Conservation (phyloP, 352 stramenopile genomes). For the Pythium rhizo-oryzae region DNA sequence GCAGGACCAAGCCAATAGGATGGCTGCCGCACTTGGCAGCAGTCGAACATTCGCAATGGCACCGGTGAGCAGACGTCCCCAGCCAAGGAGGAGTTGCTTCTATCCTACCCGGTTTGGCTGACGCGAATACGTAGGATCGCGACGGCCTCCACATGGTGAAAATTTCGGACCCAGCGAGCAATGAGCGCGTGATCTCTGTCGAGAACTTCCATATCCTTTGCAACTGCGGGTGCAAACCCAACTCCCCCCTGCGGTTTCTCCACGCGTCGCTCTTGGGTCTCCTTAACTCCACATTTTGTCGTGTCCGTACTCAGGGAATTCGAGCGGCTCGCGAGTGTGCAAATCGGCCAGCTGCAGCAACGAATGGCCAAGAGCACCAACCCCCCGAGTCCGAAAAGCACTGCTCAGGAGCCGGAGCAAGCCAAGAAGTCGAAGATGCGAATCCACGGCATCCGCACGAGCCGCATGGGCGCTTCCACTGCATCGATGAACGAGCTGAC, state of each 20-base stretch:
- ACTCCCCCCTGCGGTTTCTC: too few relatives aligned
- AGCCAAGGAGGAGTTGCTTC: neutral
- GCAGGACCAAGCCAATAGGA: slow-evolving; percentile 81
- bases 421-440: slow-evolving; percentile 27
- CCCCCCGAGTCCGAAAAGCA: neutral
- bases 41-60: slow-evolving; percentile 51
- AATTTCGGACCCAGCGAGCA: slow-evolving; percentile 40
- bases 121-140: slow-evolving; percentile 40
- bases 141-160: slow-evolving; percentile 74
- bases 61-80: slow-evolving; percentile 30
- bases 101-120: too few relatives aligned
- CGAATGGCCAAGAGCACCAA: slow-evolving; percentile 1
- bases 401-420: neutral
- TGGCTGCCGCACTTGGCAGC: slow-evolving; percentile 46
- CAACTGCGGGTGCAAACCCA: neutral
- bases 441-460: slow-evolving; percentile 31
- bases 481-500: slow-evolving; percentile 6
- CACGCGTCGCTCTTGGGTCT: neutral
- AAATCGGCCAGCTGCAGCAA: slow-evolving; percentile 49
- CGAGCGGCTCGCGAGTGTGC: slow-evolving; percentile 62
- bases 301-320: slow-evolving; percentile 65
- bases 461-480: slow-evolving; percentile 12
- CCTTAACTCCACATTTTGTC: slow-evolving; percentile 44
- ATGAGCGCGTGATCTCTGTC: slow-evolving; percentile 61
- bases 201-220: slow-evolving; percentile 78